Percentiles rank a stretch among this genome's conserved stretches.
phyloP scores from a whole-genome alignment of 768 basidiomycete genomes.

The Coprinellus aureogranulatus region DNA sequence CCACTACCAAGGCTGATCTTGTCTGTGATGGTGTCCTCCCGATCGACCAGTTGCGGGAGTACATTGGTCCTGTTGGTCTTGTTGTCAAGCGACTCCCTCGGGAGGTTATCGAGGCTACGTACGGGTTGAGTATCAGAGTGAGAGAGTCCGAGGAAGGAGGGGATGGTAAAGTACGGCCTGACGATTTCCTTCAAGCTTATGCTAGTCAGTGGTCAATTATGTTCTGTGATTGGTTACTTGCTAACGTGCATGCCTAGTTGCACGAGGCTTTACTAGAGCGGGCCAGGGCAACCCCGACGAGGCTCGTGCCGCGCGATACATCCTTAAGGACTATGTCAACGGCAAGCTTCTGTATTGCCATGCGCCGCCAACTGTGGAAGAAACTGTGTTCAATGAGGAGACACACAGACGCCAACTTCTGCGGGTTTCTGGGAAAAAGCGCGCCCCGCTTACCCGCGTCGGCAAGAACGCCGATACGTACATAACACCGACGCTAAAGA shows the following conservation, averaged over 20 bases:
- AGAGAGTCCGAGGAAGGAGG: conserved; percentile 78
- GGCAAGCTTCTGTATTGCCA: conserved; percentile 90
- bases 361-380: conserved; percentile 70
- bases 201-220: too few relatives aligned
- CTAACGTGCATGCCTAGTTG: conserved; percentile 58
- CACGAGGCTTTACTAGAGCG: conserved; percentile 85
- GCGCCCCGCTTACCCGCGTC: conserved; percentile 84
- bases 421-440: conserved; percentile 74
- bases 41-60: conserved; percentile 94
- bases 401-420: conserved; percentile 61
- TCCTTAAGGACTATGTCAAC: conserved; percentile 96
- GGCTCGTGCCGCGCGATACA: conserved; percentile 85
- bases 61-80: conserved; percentile 80
- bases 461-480: conserved; percentile 82
- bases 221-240: too few relatives aligned
- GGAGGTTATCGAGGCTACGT: conserved; percentile 82
- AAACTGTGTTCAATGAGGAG: conserved; percentile 71
- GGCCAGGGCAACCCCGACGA: conserved; percentile 98
- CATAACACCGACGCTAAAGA: conserved; percentile 42
- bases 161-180: conserved; percentile 67
- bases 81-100: conserved; percentile 77
- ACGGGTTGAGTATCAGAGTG: conserved; percentile 76
- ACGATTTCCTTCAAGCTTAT: conserved; percentile 83
- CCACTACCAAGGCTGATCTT: conserved; percentile 92
- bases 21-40: conserved; percentile 96